Evolutionary conservation across 257 asterid species (phyloP).

Genomic region (Solanum pinnatisectum): DNA sequence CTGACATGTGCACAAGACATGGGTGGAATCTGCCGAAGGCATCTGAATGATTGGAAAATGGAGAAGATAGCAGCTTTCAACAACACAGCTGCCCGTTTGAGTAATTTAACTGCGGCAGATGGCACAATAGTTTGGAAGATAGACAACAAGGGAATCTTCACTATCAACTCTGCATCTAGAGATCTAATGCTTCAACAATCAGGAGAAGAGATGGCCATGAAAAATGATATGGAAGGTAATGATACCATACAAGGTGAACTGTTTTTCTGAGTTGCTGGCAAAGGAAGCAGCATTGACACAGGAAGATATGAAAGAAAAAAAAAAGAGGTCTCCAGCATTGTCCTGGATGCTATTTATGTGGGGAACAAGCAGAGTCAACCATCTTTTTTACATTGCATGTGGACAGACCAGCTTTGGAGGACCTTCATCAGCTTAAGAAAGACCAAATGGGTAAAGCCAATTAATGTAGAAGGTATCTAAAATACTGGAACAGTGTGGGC

Average conservation of each 20-base stretch:
- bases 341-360: not conserved
- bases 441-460: not conserved
- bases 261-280: not conserved
- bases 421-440: not conserved
- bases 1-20: not conserved
- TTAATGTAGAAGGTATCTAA: not conserved
- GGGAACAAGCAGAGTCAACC: not conserved
- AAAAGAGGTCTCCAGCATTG: not conserved
- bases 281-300: not conserved
- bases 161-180: not conserved
- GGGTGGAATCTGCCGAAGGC: not conserved
- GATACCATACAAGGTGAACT: not conserved
- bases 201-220: not conserved
- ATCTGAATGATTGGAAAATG: not conserved
- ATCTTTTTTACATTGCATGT: not conserved
- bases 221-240: not conserved
- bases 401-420: not conserved
- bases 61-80: not conserved
- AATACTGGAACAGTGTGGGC: not conserved
- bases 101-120: not conserved
- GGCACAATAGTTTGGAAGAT: not conserved
- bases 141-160: not conserved
- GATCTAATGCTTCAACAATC: not conserved
- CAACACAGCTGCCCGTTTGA: not conserved
- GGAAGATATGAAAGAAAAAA: not conserved